These are phyloP conservation scores for Volvariella volvacea DNA, from an alignment of 1,284 basidiomycete species.

Conservation along the genomic window DNA sequence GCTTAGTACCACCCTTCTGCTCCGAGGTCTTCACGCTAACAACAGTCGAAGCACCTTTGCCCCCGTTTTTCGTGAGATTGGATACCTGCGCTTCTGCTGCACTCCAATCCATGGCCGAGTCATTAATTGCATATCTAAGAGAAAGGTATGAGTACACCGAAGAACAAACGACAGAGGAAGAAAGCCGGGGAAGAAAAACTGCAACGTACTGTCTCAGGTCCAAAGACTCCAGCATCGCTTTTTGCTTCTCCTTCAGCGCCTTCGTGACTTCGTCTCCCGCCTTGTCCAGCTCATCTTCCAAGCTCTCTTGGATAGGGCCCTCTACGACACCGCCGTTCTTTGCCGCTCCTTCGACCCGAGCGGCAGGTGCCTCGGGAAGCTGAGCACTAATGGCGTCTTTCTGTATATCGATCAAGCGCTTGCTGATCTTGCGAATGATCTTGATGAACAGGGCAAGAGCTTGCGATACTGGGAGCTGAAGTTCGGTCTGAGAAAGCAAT, in stretches of 20 bases:
- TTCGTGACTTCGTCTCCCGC: slow-evolving; percentile 54
- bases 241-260: slow-evolving; percentile 59
- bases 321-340: slow-evolving; percentile 12
- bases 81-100: slow-evolving; percentile 65
- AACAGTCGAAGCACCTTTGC: slow-evolving; percentile 48
- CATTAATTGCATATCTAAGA: slow-evolving; percentile 73
- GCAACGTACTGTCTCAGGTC: slow-evolving; percentile 77
- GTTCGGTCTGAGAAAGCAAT: slow-evolving; percentile 47
- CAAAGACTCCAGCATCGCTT: slow-evolving; percentile 79
- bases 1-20: slow-evolving; percentile 43
- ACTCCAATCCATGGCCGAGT: slow-evolving; percentile 65
- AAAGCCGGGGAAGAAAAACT: slow-evolving; percentile 6
- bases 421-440: slow-evolving; percentile 81
- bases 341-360: slow-evolving; percentile 13
- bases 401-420: slow-evolving; percentile 76
- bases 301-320: slow-evolving; percentile 43
- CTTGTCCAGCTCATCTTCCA: slow-evolving; percentile 65
- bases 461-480: slow-evolving; percentile 83
- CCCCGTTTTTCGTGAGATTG: slow-evolving; percentile 17
- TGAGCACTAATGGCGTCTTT: slow-evolving; percentile 63
- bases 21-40: slow-evolving; percentile 66
- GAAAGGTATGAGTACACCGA: slow-evolving; percentile 8
- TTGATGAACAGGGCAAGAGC: slow-evolving; percentile 90
- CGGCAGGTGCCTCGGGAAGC: slow-evolving; percentile 19
- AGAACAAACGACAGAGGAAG: slow-evolving; percentile 4